Conservation (phyloP, 495 filamentous ascomycete species). For the Daldinia decipiens region DNA sequence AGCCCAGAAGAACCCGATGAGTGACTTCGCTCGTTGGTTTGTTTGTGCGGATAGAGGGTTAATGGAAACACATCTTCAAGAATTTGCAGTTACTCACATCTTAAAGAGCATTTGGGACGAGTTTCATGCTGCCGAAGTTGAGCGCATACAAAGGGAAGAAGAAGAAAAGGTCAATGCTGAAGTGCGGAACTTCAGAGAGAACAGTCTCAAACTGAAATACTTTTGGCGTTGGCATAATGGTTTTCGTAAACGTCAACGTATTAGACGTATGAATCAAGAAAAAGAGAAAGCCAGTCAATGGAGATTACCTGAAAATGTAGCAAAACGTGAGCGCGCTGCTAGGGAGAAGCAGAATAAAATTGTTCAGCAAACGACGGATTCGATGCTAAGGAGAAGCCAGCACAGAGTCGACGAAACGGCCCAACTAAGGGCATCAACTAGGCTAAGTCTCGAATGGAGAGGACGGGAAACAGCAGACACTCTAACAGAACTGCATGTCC, state of each 20-base stretch:
- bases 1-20: slow-evolving; percentile 47
- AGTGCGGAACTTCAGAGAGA: slow-evolving; percentile 52
- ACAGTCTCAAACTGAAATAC: slow-evolving; percentile 58
- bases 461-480: not conserved
- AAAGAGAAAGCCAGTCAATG: slow-evolving; percentile 50
- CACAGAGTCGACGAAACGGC: slow-evolving; percentile 22
- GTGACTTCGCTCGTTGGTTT: slow-evolving; percentile 58
- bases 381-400: slow-evolving; percentile 31
- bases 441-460: slow-evolving; percentile 9
- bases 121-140: slow-evolving; percentile 51
- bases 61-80: slow-evolving; percentile 51
- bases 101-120: slow-evolving; percentile 46
- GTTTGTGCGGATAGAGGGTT: slow-evolving; percentile 57
- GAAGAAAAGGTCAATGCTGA: slow-evolving; percentile 52
- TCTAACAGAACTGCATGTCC: not conserved
- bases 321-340: slow-evolving; percentile 43
- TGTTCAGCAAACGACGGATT: slow-evolving; percentile 39
- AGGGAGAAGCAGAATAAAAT: slow-evolving; percentile 38
- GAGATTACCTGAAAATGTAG: slow-evolving; percentile 42
- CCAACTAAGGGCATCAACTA: slow-evolving; percentile 34
- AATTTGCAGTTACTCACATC: slow-evolving; percentile 50
- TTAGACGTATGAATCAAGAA: slow-evolving; percentile 47
- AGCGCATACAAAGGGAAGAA: slow-evolving; percentile 52
- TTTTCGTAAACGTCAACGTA: slow-evolving; percentile 51
- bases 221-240: slow-evolving; percentile 60